Percentiles rank a stretch among this genome's conserved stretches.
Conservation (phyloP, 805 yeast species). For the Metschnikowia lochheadii region DNA sequence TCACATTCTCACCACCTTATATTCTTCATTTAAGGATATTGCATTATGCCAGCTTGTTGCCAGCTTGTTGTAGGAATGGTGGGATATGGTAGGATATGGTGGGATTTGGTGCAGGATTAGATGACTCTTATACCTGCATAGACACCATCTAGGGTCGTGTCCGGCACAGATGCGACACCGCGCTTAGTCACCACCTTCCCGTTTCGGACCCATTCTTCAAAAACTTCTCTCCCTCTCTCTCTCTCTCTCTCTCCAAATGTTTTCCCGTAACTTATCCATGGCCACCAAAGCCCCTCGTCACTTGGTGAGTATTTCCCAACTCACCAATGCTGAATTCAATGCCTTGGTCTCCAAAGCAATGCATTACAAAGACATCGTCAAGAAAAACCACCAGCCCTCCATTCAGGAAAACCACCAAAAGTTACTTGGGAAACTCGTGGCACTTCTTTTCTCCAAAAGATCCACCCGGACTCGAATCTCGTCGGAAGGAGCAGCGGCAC, state of each 20-base stretch:
- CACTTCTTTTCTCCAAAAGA: constrained; percentile 83
- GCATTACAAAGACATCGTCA: constrained; percentile 59
- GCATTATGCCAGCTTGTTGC: too few species aligned
- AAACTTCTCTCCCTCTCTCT: too few species aligned
- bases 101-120: too few species aligned
- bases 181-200: constrained; percentile 15
- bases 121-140: neutral
- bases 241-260: constrained; percentile 5
- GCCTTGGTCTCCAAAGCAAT: constrained; percentile 72
- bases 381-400: constrained; percentile 43
- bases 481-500: constrained; percentile 88
- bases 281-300: constrained; percentile 48
- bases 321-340: constrained; percentile 66
- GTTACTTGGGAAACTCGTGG: constrained; percentile 74
- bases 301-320: constrained; percentile 75
- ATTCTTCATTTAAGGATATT: too few species aligned
- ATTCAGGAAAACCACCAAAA: constrained; percentile 41
- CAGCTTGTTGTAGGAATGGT: too few species aligned
- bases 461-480: constrained; percentile 95
- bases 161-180: constrained; percentile 17
- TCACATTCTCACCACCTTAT: too few species aligned
- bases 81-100: too few species aligned
- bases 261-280: constrained; percentile 14
- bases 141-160: constrained; percentile 8
- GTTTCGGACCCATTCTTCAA: constrained; percentile 6